Evolutionary conservation across 768 basidiomycete species (phyloP), one percentile per base, ranked within the genome.

Genomic region (Termitomyces sp.): DNA sequence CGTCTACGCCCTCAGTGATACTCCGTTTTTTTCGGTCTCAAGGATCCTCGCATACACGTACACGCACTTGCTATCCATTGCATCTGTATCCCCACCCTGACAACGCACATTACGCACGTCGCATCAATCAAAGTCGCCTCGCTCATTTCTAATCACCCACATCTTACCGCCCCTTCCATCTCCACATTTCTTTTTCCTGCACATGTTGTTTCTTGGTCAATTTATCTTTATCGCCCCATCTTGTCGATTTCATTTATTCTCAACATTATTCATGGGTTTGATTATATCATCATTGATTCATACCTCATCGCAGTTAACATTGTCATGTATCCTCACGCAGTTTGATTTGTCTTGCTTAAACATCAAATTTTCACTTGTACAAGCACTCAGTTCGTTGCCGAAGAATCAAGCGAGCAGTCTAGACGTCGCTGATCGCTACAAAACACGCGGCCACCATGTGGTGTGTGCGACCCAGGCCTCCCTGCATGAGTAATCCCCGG

Each of bases 321-420:
- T 42, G 52, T 42, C 56, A 58, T 61, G 54, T 58, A 61, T 52
- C 44, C 50, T 50, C 63, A 51, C 48, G 46, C 63, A 61, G 12
- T 48, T 59, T 59, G 63, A 22, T 65, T 65, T 61, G 60, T 65
- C 44, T 65, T 65, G 57, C 15, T 61, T 54, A 45, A 57, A 50
- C 55, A 32, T 40, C 46, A 36, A 64, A 42, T 32, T 33, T 55
- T 58, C 8, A 57, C 59, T 24, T 64, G 60, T 61, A 64, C 40
- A 50, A 58, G 15, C 40, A 53, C 50, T 24, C 33, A 6, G 18
- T 57, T 42, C 32, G 32, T 48, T 36, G 49, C 44, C 44, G 51
- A 52, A 55, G 42, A 36, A 57, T 45, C 54, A 55, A 48, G 33
- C 48, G 56, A 55, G 63, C 28, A 45, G 3, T 56, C 3, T 20